phyloP scores from a whole-genome alignment of 257 asterid species.

The Scutellaria barbata region DNA sequence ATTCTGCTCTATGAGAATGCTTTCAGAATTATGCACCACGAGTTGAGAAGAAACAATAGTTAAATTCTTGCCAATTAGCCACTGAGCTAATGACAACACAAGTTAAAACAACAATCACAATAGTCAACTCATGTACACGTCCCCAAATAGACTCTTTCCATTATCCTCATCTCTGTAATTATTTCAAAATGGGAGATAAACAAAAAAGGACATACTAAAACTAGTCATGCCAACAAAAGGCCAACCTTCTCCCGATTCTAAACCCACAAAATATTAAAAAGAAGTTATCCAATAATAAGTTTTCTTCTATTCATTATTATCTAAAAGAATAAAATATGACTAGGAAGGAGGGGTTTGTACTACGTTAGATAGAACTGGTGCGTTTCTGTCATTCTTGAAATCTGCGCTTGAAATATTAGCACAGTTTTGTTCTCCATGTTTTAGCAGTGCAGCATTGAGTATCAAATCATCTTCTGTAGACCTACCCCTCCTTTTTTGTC shows the following conservation, averaged over 20 bases:
- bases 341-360: constrained; percentile 2
- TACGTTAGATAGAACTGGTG: constrained; percentile 80
- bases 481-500: constrained; percentile 69
- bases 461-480: constrained; percentile 66
- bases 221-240: constrained; percentile 5
- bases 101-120: too few relatives aligned
- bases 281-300: background rate
- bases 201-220: constrained; percentile 1
- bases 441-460: constrained; percentile 72
- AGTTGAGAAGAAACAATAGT: too few relatives aligned
- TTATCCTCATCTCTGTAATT: too few relatives aligned
- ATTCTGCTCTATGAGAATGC: too few relatives aligned
- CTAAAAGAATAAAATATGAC: background rate
- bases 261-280: background rate
- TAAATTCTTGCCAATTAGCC: too few relatives aligned
- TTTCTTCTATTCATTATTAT: background rate
- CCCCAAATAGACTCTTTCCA: too few relatives aligned
- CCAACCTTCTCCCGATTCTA: background rate
- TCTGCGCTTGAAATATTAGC: constrained; percentile 59
- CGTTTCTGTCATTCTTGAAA: constrained; percentile 70
- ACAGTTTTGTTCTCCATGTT: constrained; percentile 73
- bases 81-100: too few relatives aligned
- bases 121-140: too few relatives aligned
- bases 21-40: too few relatives aligned
- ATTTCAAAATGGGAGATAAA: background rate